Evolutionary conservation across 371 early-diverging fungal genomes (phyloP).

Genomic region (Mortierella sp.): DNA sequence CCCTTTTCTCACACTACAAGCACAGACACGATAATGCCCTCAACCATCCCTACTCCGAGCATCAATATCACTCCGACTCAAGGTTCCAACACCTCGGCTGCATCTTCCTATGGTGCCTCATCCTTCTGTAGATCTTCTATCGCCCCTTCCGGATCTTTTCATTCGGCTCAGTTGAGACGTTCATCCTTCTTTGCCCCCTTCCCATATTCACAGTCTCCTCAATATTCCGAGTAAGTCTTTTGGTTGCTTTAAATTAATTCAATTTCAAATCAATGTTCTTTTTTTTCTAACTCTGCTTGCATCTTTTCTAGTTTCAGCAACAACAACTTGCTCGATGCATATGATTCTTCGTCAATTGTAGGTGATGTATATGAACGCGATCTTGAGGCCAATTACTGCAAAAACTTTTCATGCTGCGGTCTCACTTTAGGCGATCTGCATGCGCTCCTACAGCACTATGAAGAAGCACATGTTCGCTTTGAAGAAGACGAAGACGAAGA

Average conservation of each 20-base stretch:
- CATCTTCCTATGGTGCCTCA: conserved; percentile 23
- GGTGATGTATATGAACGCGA: conserved; percentile 83
- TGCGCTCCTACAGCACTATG: conserved; percentile 93
- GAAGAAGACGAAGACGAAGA: conserved; percentile 69
- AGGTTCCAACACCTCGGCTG: conserved; percentile 1
- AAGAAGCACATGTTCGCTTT: conserved; percentile 90
- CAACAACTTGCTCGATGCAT: conserved; percentile 23
- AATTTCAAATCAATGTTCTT: neutral
- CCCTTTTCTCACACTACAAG: conserved; percentile 1
- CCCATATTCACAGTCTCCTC: conserved; percentile 45
- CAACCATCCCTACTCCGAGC: conserved; percentile 36
- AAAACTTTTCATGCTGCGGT: conserved; percentile 94
- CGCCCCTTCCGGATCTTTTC: conserved; percentile 36
- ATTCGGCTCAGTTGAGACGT: conserved; percentile 43
- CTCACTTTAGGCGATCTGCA: conserved; percentile 84
- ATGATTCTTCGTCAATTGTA: conserved; percentile 37
- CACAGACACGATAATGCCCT: conserved; percentile 35
- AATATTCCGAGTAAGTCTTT: conserved; percentile 48
- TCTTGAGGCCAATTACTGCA: conserved; percentile 89
- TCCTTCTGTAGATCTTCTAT: conserved; percentile 25
- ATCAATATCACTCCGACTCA: conserved; percentile 37
- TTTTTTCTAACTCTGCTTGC: conserved; percentile 1
- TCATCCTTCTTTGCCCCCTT: conserved; percentile 49
- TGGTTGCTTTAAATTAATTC: neutral
- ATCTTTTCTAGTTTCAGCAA: conserved; percentile 12